Percentiles rank a stretch among this genome's conserved stretches.
Conservation (phyloP, 2,329 filamentous ascomycete genomes). For the Apiospora phragmitis region DNA sequence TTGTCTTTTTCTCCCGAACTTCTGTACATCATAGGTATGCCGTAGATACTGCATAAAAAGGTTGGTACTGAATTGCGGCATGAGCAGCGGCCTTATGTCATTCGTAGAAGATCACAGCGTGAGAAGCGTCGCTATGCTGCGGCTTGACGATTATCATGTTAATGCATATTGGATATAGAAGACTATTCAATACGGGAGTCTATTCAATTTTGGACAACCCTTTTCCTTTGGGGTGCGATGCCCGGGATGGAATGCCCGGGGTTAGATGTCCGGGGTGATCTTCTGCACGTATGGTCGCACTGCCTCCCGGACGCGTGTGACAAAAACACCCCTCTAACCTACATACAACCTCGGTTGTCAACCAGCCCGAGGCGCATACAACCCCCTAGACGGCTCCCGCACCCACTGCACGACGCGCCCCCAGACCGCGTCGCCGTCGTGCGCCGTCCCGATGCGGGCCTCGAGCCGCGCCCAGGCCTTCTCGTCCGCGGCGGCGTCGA, state of each 20-base stretch:
- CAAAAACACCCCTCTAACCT: too few relatives aligned
- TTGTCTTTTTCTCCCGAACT: background rate
- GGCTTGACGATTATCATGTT: background rate
- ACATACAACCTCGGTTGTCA: slow-evolving; percentile 3
- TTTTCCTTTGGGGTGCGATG: too few relatives aligned
- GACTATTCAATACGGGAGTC: background rate
- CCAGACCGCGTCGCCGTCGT: slow-evolving; percentile 41
- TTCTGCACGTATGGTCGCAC: background rate
- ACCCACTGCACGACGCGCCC: slow-evolving; percentile 34
- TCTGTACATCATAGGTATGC: background rate
- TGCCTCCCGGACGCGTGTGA: background rate
- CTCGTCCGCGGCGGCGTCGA: slow-evolving; percentile 30
- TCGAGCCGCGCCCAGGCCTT: slow-evolving; percentile 29
- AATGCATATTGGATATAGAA: background rate
- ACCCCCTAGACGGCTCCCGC: background rate
- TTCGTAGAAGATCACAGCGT: background rate
- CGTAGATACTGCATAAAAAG: background rate
- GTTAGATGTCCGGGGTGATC: too few relatives aligned
- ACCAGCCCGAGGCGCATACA: background rate
- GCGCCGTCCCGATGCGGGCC: slow-evolving; percentile 29
- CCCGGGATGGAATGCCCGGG: too few relatives aligned
- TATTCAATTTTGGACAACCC: background rate
- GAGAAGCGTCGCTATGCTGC: background rate
- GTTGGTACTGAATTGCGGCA: too few relatives aligned
- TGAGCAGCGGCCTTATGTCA: too few relatives aligned